A percentile compares a stretch with the other conserved stretches of the same genome.
Conservation (phyloP, 2,329 filamentous ascomycete species). For the Scleromitrula shiraiana region DNA sequence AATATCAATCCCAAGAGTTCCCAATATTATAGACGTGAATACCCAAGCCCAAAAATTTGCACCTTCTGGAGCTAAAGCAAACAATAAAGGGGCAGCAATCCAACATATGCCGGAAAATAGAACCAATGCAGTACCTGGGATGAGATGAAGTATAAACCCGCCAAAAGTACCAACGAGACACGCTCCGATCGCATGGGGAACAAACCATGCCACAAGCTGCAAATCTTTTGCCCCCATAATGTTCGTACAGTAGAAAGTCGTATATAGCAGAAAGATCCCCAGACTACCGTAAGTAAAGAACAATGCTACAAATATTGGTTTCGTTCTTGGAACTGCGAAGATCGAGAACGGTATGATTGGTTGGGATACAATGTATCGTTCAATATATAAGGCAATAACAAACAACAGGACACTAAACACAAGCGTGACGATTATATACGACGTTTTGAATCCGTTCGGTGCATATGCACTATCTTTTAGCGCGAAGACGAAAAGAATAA, state of each 20-base stretch:
- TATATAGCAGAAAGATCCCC: slow-evolving; percentile 59
- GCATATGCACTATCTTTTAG: slow-evolving; percentile 65
- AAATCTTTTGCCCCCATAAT: slow-evolving; percentile 45
- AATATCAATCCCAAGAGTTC: slow-evolving; percentile 64
- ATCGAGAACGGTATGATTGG: slow-evolving; percentile 62
- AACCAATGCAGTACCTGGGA: slow-evolving; percentile 43
- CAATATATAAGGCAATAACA: slow-evolving; percentile 54
- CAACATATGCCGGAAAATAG: slow-evolving; percentile 41
- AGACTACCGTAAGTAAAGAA: slow-evolving; percentile 60
- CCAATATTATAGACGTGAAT: slow-evolving; percentile 58
- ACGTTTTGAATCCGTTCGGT: slow-evolving; percentile 57
- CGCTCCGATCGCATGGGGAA: slow-evolving; percentile 47
- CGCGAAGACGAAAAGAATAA: slow-evolving; percentile 63
- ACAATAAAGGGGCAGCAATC: slow-evolving; percentile 40
- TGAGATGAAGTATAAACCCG: slow-evolving; percentile 35
- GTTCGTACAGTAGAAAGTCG: slow-evolving; percentile 53
- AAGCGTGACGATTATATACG: slow-evolving; percentile 60
- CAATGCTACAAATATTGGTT: slow-evolving; percentile 48
- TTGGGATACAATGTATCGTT: slow-evolving; percentile 60
- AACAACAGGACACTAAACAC: slow-evolving; percentile 53
- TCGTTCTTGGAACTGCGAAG: slow-evolving; percentile 61
- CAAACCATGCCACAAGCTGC: slow-evolving; percentile 50
- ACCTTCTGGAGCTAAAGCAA: slow-evolving; percentile 43
- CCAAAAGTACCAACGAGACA: slow-evolving; percentile 58
- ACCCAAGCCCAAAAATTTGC: slow-evolving; percentile 53